phyloP scores from a whole-genome alignment of 352 stramenopile species.

The Phytophthora chlamydospora region DNA sequence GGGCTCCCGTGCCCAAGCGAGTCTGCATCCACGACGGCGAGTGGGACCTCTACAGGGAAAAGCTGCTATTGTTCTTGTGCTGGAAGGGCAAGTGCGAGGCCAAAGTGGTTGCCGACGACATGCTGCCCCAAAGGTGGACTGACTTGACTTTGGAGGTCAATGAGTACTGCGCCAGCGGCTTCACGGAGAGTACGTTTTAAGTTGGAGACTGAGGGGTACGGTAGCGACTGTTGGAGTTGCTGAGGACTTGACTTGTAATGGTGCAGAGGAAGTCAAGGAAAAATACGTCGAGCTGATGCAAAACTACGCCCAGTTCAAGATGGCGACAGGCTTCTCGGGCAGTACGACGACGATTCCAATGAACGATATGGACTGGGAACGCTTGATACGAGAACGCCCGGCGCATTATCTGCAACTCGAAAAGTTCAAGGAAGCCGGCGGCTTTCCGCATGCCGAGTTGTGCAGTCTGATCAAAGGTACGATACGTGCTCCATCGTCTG shows the following conservation, averaged over 20 bases:
- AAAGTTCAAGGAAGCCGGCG: conserved; percentile 30
- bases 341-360: conserved; percentile 10
- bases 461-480: conserved; percentile 44
- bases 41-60: conserved; percentile 27
- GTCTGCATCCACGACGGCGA: not conserved
- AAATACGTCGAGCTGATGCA: conserved; percentile 45
- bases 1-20: conserved; percentile 17
- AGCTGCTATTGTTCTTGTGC: conserved; percentile 41
- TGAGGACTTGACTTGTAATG: conserved; percentile 4
- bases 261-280: conserved; percentile 39
- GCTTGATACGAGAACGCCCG: conserved; percentile 34
- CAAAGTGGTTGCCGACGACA: conserved; percentile 25
- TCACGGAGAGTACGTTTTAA: conserved; percentile 31
- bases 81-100: conserved; percentile 34
- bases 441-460: conserved; percentile 34
- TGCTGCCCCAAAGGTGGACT: conserved; percentile 28
- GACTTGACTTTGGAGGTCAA: conserved; percentile 35
- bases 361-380: conserved; percentile 37
- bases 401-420: conserved; percentile 27
- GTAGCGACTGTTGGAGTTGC: not conserved
- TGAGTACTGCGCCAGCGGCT: conserved; percentile 24
- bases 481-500: not conserved
- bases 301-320: conserved; percentile 37
- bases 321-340: conserved; percentile 31
- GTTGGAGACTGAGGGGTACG: not conserved